Percentiles rank a stretch among this genome's conserved stretches.
These are phyloP conservation scores for Apiospora koreana DNA, from an alignment of 2,329 filamentous ascomycete species.

Conservation along the genomic window DNA sequence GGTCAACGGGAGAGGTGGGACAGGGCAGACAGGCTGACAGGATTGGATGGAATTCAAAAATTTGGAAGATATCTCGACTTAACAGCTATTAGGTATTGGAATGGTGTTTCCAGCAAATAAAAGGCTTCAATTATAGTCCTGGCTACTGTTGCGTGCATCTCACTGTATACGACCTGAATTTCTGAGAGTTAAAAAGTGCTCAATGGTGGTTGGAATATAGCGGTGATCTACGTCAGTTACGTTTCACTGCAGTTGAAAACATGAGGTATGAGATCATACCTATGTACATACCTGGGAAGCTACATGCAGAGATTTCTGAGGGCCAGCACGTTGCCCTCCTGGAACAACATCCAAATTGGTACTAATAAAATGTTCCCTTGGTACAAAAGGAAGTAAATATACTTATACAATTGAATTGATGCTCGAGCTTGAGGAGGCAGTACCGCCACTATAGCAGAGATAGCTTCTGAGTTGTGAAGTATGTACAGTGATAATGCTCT, in stretches of 20 bases:
- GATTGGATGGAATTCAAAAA: too few species aligned
- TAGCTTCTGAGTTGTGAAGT: neutral
- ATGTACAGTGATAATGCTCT: neutral
- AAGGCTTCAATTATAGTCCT: neutral
- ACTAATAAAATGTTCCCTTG: neutral
- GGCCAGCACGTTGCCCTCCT: neutral
- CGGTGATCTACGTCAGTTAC: neutral
- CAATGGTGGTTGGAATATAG: neutral
- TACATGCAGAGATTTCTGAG: neutral
- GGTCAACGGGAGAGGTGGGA: neutral
- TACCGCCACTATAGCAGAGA: neutral
- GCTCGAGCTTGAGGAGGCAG: too few species aligned
- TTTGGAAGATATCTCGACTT: too few species aligned
- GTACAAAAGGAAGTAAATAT: too few species aligned
- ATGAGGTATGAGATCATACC: constrained; percentile 3
- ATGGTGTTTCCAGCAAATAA: neutral
- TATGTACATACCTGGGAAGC: neutral
- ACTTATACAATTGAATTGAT: too few species aligned
- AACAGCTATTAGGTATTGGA: too few species aligned
- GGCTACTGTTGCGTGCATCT: neutral
- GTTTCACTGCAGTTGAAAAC: neutral
- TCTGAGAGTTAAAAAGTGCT: too few species aligned
- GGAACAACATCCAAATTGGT: neutral
- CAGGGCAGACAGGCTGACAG: neutral
- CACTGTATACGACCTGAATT: neutral